Percentiles rank a stretch among this genome's conserved stretches.
Evolutionary conservation across 1,284 basidiomycete species (phyloP).

Genomic region (Caloboletus firmus): DNA sequence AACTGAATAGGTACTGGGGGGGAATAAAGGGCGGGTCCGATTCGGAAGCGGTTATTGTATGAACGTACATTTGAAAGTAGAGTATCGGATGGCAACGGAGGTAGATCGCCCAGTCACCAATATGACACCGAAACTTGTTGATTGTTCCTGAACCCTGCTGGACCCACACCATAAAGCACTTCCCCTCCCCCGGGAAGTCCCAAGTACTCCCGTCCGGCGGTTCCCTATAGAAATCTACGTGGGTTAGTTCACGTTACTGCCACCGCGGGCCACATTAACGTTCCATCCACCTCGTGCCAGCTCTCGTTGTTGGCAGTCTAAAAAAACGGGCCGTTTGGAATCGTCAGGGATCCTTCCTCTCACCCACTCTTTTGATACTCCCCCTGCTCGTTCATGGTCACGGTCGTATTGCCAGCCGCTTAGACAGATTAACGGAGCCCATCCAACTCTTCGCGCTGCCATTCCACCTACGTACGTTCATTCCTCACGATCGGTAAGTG

Average conservation of each 20-base stretch:
- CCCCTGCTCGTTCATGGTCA: constrained; percentile 22
- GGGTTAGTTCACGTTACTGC: constrained; percentile 3
- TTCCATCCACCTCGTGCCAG: constrained; percentile 15
- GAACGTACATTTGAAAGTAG: neutral
- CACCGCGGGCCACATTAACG: constrained; percentile 9
- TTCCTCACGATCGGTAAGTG: constrained; percentile 30
- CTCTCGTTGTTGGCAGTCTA: too few relatives aligned
- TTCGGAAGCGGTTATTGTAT: constrained; percentile 1
- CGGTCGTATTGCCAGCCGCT: constrained; percentile 2
- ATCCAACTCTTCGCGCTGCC: neutral
- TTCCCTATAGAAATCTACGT: neutral
- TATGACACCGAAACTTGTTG: neutral
- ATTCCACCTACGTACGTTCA: constrained; percentile 9
- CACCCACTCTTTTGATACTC: constrained; percentile 2
- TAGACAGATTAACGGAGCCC: constrained; percentile 3
- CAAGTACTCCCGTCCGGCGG: neutral
- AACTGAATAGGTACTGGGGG: neutral
- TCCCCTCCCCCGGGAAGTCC: neutral
- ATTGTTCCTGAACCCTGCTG: constrained; percentile 20
- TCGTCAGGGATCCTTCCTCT: constrained; percentile 2
- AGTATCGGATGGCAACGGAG: constrained; percentile 6
- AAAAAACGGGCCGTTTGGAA: constrained; percentile 8
- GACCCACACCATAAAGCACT: constrained; percentile 2
- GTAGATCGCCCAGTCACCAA: constrained; percentile 16
- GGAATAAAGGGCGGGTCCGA: constrained; percentile 17